Percentiles rank a stretch among this genome's conserved stretches.
These are phyloP conservation scores for Fusarium equiseti DNA, from an alignment of 2,329 filamentous ascomycete species.

Conservation along the genomic window DNA sequence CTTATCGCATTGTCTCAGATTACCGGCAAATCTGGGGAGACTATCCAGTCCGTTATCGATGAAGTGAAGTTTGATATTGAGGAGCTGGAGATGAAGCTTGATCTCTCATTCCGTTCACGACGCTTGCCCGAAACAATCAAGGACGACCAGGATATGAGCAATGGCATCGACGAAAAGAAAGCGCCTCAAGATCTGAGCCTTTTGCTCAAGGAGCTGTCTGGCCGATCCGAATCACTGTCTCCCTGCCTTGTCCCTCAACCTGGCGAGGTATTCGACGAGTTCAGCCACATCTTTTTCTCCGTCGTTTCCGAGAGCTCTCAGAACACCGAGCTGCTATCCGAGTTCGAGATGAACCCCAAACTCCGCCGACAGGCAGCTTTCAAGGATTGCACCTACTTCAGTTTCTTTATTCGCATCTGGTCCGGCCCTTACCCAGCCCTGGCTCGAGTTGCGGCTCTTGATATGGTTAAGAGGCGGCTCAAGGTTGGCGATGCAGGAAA, in stretches of 20 bases:
- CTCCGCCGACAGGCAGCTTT: slow-evolving; percentile 67
- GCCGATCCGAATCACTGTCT: slow-evolving; percentile 54
- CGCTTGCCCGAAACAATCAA: slow-evolving; percentile 63
- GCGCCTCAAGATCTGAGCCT: slow-evolving; percentile 55
- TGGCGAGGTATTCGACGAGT: slow-evolving; percentile 67
- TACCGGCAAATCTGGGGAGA: slow-evolving; percentile 67
- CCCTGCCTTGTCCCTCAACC: slow-evolving; percentile 66
- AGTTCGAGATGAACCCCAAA: slow-evolving; percentile 67
- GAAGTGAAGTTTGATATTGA: slow-evolving; percentile 79
- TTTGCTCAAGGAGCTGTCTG: slow-evolving; percentile 55
- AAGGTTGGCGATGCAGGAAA: slow-evolving; percentile 62
- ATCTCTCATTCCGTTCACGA: slow-evolving; percentile 73
- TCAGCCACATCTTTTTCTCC: slow-evolving; percentile 69
- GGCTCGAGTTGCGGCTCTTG: slow-evolving; percentile 76
- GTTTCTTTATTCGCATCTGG: slow-evolving; percentile 82
- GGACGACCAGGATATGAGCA: slow-evolving; percentile 59
- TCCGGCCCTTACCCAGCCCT: slow-evolving; percentile 77
- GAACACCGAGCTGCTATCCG: slow-evolving; percentile 55
- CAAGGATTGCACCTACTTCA: slow-evolving; percentile 75
- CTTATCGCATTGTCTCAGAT: slow-evolving; percentile 75
- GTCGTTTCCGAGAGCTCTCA: slow-evolving; percentile 61
- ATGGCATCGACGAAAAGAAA: slow-evolving; percentile 45
- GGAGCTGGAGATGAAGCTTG: slow-evolving; percentile 79
- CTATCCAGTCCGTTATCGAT: slow-evolving; percentile 75
- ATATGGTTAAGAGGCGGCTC: slow-evolving; percentile 70